phyloP scores from a whole-genome alignment of 1,284 basidiomycete species.

The Fomitopsis pinicola region DNA sequence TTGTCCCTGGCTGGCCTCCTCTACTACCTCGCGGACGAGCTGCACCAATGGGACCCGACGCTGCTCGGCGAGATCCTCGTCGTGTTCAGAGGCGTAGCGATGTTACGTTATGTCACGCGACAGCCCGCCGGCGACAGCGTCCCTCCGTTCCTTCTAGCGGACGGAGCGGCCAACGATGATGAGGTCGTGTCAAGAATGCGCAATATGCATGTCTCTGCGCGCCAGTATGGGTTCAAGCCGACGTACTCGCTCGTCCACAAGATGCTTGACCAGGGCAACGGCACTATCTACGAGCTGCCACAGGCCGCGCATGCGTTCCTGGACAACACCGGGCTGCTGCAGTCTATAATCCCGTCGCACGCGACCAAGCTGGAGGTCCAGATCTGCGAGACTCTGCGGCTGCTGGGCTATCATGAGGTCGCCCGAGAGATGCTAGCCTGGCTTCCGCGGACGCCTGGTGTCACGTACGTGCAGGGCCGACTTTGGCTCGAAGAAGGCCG shows the following conservation, averaged over 20 bases:
- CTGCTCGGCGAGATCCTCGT: slow-evolving; percentile 71
- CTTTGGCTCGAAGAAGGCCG: slow-evolving; percentile 69
- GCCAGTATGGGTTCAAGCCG: slow-evolving; percentile 41
- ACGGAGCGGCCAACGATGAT: slow-evolving; percentile 48
- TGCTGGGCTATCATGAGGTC: slow-evolving; percentile 60
- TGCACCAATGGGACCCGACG: slow-evolving; percentile 58
- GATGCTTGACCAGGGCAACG: slow-evolving; percentile 52
- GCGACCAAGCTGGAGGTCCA: slow-evolving; percentile 64
- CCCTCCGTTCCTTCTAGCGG: slow-evolving; percentile 22
- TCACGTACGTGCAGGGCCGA: slow-evolving; percentile 69
- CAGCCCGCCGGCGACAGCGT: slow-evolving; percentile 51
- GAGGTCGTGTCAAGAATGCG: slow-evolving; percentile 54
- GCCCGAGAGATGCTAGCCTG: slow-evolving; percentile 65
- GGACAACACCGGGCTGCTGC: slow-evolving; percentile 58
- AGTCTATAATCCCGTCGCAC: slow-evolving; percentile 58
- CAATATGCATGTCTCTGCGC: slow-evolving; percentile 65
- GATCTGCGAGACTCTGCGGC: slow-evolving; percentile 67
- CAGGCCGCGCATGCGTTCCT: slow-evolving; percentile 65
- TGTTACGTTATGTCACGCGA: slow-evolving; percentile 54
- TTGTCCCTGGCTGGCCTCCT: slow-evolving; percentile 61
- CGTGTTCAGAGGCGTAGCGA: slow-evolving; percentile 70
- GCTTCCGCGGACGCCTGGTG: slow-evolving; percentile 74
- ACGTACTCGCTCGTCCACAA: slow-evolving; percentile 71
- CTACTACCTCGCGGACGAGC: slow-evolving; percentile 64
- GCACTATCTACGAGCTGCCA: slow-evolving; percentile 40